Percentiles rank a stretch among this genome's conserved stretches.
These are phyloP conservation scores for Gastroboletus turbinatus DNA, from an alignment of 1,284 basidiomycete species.

Conservation along the genomic window DNA sequence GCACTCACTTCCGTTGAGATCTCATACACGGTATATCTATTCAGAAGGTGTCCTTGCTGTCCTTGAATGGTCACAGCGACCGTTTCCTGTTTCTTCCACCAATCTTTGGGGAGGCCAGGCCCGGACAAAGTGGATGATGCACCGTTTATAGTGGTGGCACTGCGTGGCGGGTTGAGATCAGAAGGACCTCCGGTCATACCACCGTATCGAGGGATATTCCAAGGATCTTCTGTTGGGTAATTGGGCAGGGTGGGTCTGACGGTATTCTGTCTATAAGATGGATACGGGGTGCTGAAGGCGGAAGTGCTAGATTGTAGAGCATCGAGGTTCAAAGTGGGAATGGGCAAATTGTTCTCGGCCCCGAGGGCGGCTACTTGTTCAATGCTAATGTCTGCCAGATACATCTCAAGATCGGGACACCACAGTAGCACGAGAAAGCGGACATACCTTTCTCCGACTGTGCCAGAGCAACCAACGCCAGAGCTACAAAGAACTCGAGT, in stretches of 20 bases:
- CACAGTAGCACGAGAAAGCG: conserved; percentile 3
- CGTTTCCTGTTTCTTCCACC: conserved; percentile 82
- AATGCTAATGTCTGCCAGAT: conserved; percentile 67
- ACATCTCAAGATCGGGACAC: conserved; percentile 1
- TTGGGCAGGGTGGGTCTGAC: conserved; percentile 40
- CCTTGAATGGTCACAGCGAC: conserved; percentile 73
- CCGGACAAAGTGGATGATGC: conserved; percentile 61
- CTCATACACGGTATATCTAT: conserved; percentile 80
- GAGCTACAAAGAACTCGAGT: conserved; percentile 84
- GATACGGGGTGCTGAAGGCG: conserved; percentile 41
- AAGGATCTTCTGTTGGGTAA: conserved; percentile 71
- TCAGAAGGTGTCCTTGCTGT: conserved; percentile 86
- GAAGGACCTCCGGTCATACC: conserved; percentile 10
- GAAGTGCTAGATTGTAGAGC: conserved; percentile 54
- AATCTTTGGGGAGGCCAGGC: conserved; percentile 69
- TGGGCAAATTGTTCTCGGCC: conserved; percentile 69
- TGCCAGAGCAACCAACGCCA: conserved; percentile 84
- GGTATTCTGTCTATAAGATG: conserved; percentile 42
- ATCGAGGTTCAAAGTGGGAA: conserved; percentile 64
- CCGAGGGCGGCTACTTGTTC: conserved; percentile 77
- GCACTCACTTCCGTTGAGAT: conserved; percentile 73
- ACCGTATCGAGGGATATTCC: conserved; percentile 46
- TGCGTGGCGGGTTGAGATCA: conserved; percentile 27
- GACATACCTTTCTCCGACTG: conserved; percentile 71
- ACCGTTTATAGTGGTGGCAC: conserved; percentile 44